These are phyloP conservation scores for Camelina sativa DNA, from an alignment of 345 rosid genomes.

Conservation along the genomic window DNA sequence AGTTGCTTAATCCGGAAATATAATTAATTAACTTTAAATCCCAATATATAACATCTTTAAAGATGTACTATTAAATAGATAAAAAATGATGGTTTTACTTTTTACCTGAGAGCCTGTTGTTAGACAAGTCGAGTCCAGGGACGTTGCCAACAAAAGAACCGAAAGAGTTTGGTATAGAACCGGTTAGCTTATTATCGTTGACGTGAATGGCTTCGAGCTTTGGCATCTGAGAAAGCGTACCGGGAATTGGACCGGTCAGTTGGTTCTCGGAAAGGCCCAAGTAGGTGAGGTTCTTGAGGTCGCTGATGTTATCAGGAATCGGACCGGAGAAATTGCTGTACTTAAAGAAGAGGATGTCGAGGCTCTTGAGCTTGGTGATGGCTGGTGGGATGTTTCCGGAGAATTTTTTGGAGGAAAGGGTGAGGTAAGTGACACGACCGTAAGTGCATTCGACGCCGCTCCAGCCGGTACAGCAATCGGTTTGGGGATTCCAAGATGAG, in stretches of 20 bases:
- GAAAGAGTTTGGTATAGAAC: constrained; percentile 64
- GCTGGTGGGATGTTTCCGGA: constrained; percentile 63
- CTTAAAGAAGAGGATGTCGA: constrained; percentile 54
- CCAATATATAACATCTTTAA: too few relatives aligned
- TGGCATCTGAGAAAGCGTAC: constrained; percentile 58
- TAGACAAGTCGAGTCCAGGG: constrained; percentile 56
- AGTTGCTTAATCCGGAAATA: too few relatives aligned
- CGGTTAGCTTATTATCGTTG: constrained; percentile 65
- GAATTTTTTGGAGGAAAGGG: constrained; percentile 54
- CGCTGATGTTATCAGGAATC: constrained; percentile 55
- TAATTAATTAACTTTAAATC: too few relatives aligned
- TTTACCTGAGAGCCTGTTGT: constrained; percentile 66
- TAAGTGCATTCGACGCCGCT: constrained; percentile 58
- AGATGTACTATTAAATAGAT: too few relatives aligned
- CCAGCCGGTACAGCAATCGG: constrained; percentile 74
- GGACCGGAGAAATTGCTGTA: constrained; percentile 57
- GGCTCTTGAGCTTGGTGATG: constrained; percentile 63
- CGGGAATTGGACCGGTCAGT: constrained; percentile 66
- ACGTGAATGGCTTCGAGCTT: constrained; percentile 57
- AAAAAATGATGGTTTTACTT: not conserved
- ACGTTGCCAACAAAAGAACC: constrained; percentile 50
- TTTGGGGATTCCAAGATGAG: constrained; percentile 63
- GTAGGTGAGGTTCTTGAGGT: constrained; percentile 55
- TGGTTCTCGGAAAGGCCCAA: constrained; percentile 66
- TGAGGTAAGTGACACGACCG: constrained; percentile 59